phyloP scores from a whole-genome alignment of 495 filamentous ascomycete genomes.

The Xylaria nigripes region DNA sequence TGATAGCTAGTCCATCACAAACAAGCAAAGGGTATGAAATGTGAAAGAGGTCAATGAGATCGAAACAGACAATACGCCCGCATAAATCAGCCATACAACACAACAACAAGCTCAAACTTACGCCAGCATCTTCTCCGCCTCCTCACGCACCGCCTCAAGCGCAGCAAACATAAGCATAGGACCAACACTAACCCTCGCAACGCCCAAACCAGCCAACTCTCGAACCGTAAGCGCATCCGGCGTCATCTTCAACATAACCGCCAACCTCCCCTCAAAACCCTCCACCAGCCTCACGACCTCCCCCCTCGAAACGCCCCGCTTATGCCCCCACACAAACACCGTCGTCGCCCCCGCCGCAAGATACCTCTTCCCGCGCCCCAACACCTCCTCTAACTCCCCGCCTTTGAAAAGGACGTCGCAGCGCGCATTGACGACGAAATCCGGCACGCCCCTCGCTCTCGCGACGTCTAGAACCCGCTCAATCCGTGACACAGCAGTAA shows the following conservation, averaged over 20 bases:
- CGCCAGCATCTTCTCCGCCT: conserved; percentile 5
- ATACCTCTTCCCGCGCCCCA: conserved; percentile 37
- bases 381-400: conserved; percentile 33
- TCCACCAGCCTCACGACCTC: conserved; percentile 33
- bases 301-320: conserved; percentile 20
- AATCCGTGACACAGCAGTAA: conserved; percentile 35
- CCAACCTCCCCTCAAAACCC: conserved; percentile 26
- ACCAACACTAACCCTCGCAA: conserved; percentile 41
- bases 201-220: conserved; percentile 35
- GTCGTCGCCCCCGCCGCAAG: conserved; percentile 41
- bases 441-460: conserved; percentile 32
- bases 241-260: conserved; percentile 18
- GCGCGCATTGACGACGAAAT: conserved; percentile 45
- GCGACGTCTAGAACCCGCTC: conserved; percentile 24
- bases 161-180: conserved; percentile 18
- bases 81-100: neutral
- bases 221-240: conserved; percentile 24
- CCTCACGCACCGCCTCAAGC: conserved; percentile 8
- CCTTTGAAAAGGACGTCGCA: conserved; percentile 33
- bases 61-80: too few species aligned
- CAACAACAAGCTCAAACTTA: neutral
- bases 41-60: too few species aligned
- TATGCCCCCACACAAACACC: conserved; percentile 33
- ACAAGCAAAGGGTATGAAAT: too few species aligned
- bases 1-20: too few species aligned